Evolutionary conservation across 345 rosid species (phyloP), one percentile per base, ranked within the genome.

Genomic region (Barbarea vulgaris): DNA sequence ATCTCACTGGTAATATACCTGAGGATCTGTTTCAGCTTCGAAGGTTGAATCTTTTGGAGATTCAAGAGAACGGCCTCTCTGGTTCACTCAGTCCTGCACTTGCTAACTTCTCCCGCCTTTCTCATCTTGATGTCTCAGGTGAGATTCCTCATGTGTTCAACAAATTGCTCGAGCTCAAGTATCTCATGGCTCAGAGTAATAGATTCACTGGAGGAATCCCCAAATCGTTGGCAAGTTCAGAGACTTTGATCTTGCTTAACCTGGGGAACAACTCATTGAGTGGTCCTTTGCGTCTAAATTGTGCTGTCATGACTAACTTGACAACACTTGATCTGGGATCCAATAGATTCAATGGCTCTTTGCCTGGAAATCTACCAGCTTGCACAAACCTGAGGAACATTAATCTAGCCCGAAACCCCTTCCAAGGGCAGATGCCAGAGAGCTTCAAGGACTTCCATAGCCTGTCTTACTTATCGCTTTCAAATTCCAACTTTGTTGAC

Each of bases 231-330:
- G 75, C 87, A 6, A 87, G 73, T 74, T 85, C 87, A 1, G 75
- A 76, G 2, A 74, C 74, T 8, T 76, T 91, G 70, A 74, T 9
- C 47, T 72, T 70, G 55, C 83, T 91, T 25, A 83, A 79, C 75
- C 55, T 88, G 80, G 28, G 87, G 84, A 80, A 88, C 66, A 91
- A 91, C 58, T 87, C 87, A 0, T 25, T 88, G 74, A 77, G 30
- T 25, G 94, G 91, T 67, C 52, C 46, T 52, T 77, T 83, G 25
- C 14, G 13, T 37, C 80, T 88, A 21, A 80, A 86, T 41, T 91
- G 89, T 72, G 48, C 77, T 14, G 79, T 81, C 42, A 80, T 91
- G 93, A 70, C 67, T 41, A 80, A 58, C 73, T 77, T 91, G 65
- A 59, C 70, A 39, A 77, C 84, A 27, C 88, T 90, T 79, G 84